These are phyloP conservation scores for Globisporangium recalcitrans DNA, from an alignment of 352 stramenopile genomes.

Conservation along the genomic window DNA sequence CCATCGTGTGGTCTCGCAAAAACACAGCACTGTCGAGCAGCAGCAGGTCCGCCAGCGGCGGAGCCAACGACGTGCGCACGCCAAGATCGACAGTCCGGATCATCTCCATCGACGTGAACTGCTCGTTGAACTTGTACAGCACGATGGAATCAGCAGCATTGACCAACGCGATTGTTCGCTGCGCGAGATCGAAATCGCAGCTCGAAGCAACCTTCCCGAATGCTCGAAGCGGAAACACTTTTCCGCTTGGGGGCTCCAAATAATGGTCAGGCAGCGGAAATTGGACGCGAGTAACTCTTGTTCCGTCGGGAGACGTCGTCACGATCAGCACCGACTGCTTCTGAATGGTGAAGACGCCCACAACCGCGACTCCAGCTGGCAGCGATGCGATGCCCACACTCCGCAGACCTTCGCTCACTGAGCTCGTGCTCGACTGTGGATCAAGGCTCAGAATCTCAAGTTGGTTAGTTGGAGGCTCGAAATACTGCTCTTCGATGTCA, in stretches of 20 bases:
- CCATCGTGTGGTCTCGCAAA: conserved; percentile 24
- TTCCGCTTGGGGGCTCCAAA: background rate
- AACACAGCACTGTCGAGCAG: conserved; percentile 19
- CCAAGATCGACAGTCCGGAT: conserved; percentile 12
- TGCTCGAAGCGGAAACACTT: background rate
- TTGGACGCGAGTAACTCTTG: background rate
- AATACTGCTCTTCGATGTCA: background rate
- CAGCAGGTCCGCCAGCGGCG: conserved; percentile 7
- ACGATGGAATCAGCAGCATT: background rate
- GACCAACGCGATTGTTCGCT: background rate
- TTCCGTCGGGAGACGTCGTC: background rate
- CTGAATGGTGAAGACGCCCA: conserved; percentile 4
- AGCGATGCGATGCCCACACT: background rate
- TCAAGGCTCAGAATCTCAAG: conserved; percentile 1
- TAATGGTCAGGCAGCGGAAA: background rate
- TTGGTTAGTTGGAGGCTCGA: background rate
- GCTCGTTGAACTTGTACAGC: conserved; percentile 16
- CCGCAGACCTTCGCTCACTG: background rate
- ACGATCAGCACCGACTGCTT: background rate
- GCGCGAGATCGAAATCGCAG: background rate
- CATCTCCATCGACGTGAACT: conserved; percentile 11
- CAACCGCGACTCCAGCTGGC: background rate
- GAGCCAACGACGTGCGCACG: conserved; percentile 14
- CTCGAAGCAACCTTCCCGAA: conserved; percentile 5
- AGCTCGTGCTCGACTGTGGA: background rate